Percentiles rank a stretch among this genome's conserved stretches.
phyloP scores from a whole-genome alignment of 2,329 filamentous ascomycete species.

The Plectosphaerella plurivora region DNA sequence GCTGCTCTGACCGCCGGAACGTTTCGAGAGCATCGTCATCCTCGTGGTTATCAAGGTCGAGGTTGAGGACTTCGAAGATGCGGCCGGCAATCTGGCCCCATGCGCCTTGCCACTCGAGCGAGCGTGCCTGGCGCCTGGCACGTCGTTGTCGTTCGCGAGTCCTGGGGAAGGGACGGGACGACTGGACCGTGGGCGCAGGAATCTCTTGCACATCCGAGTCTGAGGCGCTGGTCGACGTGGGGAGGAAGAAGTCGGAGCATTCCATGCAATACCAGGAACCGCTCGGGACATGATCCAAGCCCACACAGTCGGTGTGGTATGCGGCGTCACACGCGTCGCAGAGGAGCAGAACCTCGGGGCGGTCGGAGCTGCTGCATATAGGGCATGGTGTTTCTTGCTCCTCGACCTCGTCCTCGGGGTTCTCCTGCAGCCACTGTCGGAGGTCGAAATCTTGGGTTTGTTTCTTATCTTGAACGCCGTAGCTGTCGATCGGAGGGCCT shows the following conservation, averaged over 20 bases:
- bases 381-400: conserved; percentile 69
- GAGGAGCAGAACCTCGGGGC: conserved; percentile 79
- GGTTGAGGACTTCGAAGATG: conserved; percentile 62
- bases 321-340: conserved; percentile 88
- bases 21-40: conserved; percentile 59
- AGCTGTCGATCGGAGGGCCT: conserved; percentile 55
- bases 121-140: conserved; percentile 60
- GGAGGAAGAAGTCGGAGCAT: conserved; percentile 53
- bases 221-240: conserved; percentile 4
- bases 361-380: conserved; percentile 74
- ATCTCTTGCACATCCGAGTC: conserved; percentile 5
- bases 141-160: conserved; percentile 55
- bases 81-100: conserved; percentile 64
- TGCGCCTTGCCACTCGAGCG: conserved; percentile 81
- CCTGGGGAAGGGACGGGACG: conserved; percentile 39
- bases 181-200: conserved; percentile 4
- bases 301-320: conserved; percentile 90
- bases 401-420: conserved; percentile 64
- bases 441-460: conserved; percentile 88
- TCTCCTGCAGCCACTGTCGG: conserved; percentile 67
- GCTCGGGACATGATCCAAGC: conserved; percentile 72
- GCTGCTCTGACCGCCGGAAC: conserved; percentile 48
- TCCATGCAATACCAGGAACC: conserved; percentile 84
- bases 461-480: conserved; percentile 73
- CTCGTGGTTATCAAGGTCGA: conserved; percentile 84